Percentiles rank a stretch among this genome's conserved stretches.
Conservation (phyloP, 495 filamentous ascomycete genomes). For the Xylaria grammica region DNA sequence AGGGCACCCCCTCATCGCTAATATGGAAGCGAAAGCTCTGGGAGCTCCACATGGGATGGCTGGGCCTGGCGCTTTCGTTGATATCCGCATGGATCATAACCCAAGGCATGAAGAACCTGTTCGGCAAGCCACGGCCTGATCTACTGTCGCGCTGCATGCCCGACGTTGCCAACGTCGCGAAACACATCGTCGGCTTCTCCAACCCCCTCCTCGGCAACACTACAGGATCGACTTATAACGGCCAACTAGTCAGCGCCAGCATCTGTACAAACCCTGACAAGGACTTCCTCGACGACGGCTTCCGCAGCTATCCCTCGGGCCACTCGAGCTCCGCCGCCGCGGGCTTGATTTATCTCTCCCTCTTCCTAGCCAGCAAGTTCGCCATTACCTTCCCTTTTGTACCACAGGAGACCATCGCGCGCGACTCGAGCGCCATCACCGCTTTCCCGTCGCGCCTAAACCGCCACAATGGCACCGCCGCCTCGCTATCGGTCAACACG, state of each 20-base stretch:
- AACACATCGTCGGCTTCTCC: constrained; percentile 52
- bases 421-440: constrained; percentile 40
- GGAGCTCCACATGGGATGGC: constrained; percentile 82
- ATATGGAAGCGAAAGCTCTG: constrained; percentile 77
- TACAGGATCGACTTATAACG: constrained; percentile 41
- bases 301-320: constrained; percentile 82
- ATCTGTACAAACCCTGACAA: constrained; percentile 75
- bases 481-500: constrained; percentile 19
- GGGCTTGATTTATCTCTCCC: constrained; percentile 77
- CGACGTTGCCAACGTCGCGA: constrained; percentile 46
- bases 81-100: constrained; percentile 76
- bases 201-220: constrained; percentile 39
- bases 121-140: constrained; percentile 85
- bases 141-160: constrained; percentile 73
- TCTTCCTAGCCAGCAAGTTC: constrained; percentile 69
- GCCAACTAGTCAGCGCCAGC: constrained; percentile 63
- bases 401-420: constrained; percentile 43
- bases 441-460: constrained; percentile 57
- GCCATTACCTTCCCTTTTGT: constrained; percentile 64
- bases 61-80: constrained; percentile 73
- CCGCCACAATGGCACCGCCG: neutral
- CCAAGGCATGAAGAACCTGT: constrained; percentile 82
- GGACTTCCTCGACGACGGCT: constrained; percentile 77
- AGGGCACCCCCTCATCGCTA: constrained; percentile 66
- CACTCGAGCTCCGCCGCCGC: constrained; percentile 69